Base-by-base conservation (phyloP, 192 early-diverging fungal species). In the Podila epicladia region DNA sequence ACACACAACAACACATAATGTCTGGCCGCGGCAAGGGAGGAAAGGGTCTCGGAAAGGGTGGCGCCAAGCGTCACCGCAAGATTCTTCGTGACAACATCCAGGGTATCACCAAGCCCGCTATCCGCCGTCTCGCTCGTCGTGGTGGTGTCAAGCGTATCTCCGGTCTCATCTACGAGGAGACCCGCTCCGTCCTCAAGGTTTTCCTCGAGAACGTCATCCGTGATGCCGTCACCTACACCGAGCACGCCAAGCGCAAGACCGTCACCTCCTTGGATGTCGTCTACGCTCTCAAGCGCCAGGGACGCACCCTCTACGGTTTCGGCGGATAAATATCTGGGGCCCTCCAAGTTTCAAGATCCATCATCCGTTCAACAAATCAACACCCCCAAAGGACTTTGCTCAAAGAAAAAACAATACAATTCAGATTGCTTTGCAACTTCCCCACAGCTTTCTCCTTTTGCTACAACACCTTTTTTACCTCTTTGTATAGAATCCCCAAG, bases 111-210 rank as follows among this genome's bases (percentile, higher is more conserved):
- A 98, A 98, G 92, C 97, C 97, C 61, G 97, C 97, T 67, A 98
- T 98, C 84, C 95, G 96, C 86, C 97, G 97, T 95, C 96, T 98
- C 70, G 97, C 97, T 29, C 95, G 97, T 86, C 95, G 97, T 95
- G 97, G 97, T 74, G 97, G 97, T 93, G 97, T 98, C 91, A 98
- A 98, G 95, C 96, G 97, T 94, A 98, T 98, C 91, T 97, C 95
- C 62, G 97, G 97, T 69, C 95, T 98, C 74, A 98, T 98, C 88
- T 98, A 98, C 90, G 97, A 98, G 85, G 97, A 98, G 89, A 98
- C 97, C 86, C 95, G 97, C 83, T 91, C 90, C 74, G 97, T 98
- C 73, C 93, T 98, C 85, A 98, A 98, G 93, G 90, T 93, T 71
- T 98, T 98, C 91, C 93, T 98, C 76, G 97, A 98, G 90, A 96